These are phyloP conservation scores for Tuber indicum DNA, from an alignment of 495 filamentous ascomycete species.

Conservation along the genomic window DNA sequence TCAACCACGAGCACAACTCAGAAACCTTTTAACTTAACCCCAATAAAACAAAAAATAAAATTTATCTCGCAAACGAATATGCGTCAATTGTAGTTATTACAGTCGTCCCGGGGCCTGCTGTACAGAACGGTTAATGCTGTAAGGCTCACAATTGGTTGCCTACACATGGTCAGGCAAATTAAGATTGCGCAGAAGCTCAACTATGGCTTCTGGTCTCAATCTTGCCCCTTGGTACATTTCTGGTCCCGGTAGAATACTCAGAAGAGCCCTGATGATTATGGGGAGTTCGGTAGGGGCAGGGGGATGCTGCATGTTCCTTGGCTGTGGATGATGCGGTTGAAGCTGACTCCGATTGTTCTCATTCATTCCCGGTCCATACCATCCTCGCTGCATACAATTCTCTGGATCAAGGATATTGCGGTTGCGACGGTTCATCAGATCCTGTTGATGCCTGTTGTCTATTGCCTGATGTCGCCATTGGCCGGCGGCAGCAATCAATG, in stretches of 20 bases:
- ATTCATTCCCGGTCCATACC: conserved; percentile 14
- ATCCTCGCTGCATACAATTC: conserved; percentile 1
- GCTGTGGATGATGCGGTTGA: conserved; percentile 23
- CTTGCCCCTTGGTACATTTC: conserved; percentile 61
- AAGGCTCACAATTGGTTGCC: too few relatives aligned
- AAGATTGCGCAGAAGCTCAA: conserved; percentile 63
- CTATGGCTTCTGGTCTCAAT: conserved; percentile 64
- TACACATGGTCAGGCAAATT: conserved; percentile 50
- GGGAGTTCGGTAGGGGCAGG: conserved; percentile 56
- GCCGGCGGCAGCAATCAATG: conserved; percentile 71
- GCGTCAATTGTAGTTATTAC: too few relatives aligned
- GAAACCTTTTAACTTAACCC: too few relatives aligned
- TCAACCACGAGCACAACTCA: too few relatives aligned
- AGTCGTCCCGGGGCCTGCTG: too few relatives aligned
- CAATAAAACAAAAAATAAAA: too few relatives aligned
- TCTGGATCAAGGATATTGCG: conserved; percentile 33
- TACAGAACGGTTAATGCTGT: too few relatives aligned
- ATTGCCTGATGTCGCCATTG: conserved; percentile 74
- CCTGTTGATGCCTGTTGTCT: conserved; percentile 26
- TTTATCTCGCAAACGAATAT: too few relatives aligned
- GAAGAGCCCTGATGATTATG: conserved; percentile 69
- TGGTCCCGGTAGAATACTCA: conserved; percentile 73
- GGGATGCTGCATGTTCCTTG: too few relatives aligned
- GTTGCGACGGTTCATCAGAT: conserved; percentile 41
- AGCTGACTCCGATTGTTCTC: conserved; percentile 24